Conservation (phyloP, 2,329 filamentous ascomycete species). For the Botrytis pseudocinerea region DNA sequence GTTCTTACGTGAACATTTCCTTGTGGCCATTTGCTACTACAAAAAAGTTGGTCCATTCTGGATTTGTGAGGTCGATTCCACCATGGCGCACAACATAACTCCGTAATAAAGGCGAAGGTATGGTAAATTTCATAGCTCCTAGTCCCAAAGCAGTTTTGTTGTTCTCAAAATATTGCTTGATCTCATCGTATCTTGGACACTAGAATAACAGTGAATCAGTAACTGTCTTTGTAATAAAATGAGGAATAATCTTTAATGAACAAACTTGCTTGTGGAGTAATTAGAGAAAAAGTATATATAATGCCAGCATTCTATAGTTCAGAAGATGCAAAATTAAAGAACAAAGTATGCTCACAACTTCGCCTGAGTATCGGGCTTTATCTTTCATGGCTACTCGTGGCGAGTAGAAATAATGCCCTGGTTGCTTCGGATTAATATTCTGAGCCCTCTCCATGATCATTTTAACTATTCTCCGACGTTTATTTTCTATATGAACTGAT, state of each 20-base stretch:
- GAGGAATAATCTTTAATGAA: background rate
- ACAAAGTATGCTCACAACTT: background rate
- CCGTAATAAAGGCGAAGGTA: background rate
- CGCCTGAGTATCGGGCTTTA: background rate
- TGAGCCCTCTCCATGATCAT: background rate
- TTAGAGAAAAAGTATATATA: too few species aligned
- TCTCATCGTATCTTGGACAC: slow-evolving; percentile 1
- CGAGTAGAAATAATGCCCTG: background rate
- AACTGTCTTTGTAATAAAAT: background rate
- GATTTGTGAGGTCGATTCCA: background rate
- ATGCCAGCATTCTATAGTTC: background rate
- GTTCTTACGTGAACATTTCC: background rate
- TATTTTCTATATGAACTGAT: background rate
- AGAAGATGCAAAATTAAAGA: background rate
- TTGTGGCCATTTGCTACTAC: background rate
- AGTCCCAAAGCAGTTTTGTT: slow-evolving; percentile 1
- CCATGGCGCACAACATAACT: background rate
- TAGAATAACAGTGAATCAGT: background rate
- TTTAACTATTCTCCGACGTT: background rate
- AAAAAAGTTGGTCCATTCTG: background rate
- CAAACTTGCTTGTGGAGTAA: background rate
- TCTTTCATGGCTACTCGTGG: background rate
- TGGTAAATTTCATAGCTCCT: background rate
- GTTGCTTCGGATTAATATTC: background rate
- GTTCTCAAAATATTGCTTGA: background rate